These are phyloP conservation scores for Botryotinia globosa DNA, from an alignment of 2,329 filamentous ascomycete genomes.

Conservation along the genomic window DNA sequence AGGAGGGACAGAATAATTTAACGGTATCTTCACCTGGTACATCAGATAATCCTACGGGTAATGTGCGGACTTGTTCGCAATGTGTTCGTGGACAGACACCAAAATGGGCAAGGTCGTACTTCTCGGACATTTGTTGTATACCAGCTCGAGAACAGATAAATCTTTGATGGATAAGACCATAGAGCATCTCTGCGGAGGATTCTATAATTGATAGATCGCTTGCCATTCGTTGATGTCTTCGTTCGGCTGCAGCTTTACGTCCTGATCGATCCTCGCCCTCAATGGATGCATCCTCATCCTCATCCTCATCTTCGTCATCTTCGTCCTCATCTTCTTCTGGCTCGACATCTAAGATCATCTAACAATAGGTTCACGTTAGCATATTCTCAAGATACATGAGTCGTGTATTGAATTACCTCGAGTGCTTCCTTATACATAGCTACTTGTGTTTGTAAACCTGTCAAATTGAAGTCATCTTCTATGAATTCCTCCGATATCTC, in stretches of 20 bases:
- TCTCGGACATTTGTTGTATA: conserved; percentile 99
- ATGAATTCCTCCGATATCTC: conserved; percentile 99
- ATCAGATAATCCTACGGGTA: conserved; percentile 91
- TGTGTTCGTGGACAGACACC: conserved; percentile 92
- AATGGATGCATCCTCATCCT: conserved; percentile 66
- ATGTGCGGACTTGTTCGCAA: conserved; percentile 84
- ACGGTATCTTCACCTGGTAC: conserved; percentile 96
- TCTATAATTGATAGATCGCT: conserved; percentile 95
- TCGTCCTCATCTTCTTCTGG: conserved; percentile 92
- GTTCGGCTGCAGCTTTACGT: conserved; percentile 53
- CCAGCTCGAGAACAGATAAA: conserved; percentile 96
- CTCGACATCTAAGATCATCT: conserved; percentile 98
- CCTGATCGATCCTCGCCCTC: conserved; percentile 57
- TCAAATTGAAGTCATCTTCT: conserved; percentile 99
- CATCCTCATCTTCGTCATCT: conserved; percentile 66
- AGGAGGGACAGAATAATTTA: conserved; percentile 96
- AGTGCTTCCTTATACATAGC: conserved; percentile 98
- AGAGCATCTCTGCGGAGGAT: conserved; percentile 95
- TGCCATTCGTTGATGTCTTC: conserved; percentile 79
- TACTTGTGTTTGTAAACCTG: conserved; percentile 89
- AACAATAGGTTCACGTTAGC: conserved; percentile 23
- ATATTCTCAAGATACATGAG: not conserved
- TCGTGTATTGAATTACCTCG: conserved; percentile 53
- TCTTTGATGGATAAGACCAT: conserved; percentile 95
- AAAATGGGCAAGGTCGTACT: conserved; percentile 96